These are phyloP conservation scores for Larix kaempferi DNA, from an alignment of 75 land plant species.

Conservation along the genomic window DNA sequence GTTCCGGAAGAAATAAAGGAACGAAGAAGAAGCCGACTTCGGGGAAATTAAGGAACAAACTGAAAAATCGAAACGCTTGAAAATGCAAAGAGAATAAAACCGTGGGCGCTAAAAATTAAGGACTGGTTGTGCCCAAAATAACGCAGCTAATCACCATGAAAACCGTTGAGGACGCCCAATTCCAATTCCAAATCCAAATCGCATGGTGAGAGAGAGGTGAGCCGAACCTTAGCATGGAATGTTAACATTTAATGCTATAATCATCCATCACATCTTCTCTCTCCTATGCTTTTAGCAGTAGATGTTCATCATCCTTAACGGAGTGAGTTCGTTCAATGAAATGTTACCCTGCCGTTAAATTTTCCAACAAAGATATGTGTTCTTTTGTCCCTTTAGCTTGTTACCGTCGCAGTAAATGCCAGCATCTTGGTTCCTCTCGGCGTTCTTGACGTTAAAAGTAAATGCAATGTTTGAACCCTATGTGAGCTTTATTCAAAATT, in stretches of 20 bases:
- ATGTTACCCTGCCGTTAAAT: too few species aligned
- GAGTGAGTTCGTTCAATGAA: too few species aligned
- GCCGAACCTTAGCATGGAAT: conserved; percentile 6
- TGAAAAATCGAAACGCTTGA: not conserved
- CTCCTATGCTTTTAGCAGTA: not conserved
- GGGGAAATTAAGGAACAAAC: not conserved
- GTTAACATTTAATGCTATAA: not conserved
- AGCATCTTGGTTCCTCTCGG: too few species aligned
- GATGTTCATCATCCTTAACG: not conserved
- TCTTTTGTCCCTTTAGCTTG: too few species aligned
- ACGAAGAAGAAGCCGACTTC: not conserved
- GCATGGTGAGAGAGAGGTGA: not conserved
- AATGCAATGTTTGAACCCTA: too few species aligned
- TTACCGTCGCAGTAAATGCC: too few species aligned
- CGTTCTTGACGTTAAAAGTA: too few species aligned
- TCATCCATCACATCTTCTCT: not conserved
- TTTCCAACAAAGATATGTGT: too few species aligned
- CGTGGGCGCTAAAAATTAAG: not conserved
- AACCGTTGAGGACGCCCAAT: conserved; percentile 3
- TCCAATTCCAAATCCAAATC: not conserved
- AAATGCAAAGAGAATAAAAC: not conserved
- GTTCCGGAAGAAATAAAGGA: not conserved
- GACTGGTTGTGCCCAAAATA: not conserved
- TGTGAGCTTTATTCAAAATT: too few species aligned
- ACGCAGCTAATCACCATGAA: not conserved